Base-by-base conservation (phyloP, 2,329 filamentous ascomycete genomes). In the Exophiala phaeomuriformis region DNA sequence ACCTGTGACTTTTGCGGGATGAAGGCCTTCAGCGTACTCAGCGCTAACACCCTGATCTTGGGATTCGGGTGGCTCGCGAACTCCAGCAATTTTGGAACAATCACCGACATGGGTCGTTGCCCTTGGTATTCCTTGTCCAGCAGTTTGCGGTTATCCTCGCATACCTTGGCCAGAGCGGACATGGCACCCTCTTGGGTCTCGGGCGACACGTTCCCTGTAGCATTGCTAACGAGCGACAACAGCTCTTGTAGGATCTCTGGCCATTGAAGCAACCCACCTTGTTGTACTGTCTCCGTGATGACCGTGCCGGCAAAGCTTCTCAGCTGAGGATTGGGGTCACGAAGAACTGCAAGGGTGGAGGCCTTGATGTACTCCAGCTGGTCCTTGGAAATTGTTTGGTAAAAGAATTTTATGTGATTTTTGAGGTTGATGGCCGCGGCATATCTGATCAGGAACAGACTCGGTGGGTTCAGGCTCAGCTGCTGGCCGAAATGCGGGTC, bases 381-480 rank as follows among this genome's bases (percentile, higher is more conserved):
- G 39, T 77, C 69, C 47, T 86, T 83, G 49, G 88, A 79, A 58
- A 96, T 88, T 52, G 81, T 76, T 68, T 86, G 86, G 75, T 87
- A 91, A 40, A 82, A 78, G 45, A 80, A 73, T 66, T 82, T 85
- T 68, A 97, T 80, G 67, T 94, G 90, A 72, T 96, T 97, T 75
- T 97, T 98, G 61, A 98, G 79, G 82, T 96, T 93, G 66, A 97
- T 84, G 52, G 88, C 90, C 29, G 91, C 90, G 7, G 91, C 87
- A 56, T 88, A 87, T 60, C 93, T 85, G 57, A 95, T 85, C 47
- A 88, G 74, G 68, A 86, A 66, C 80, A 73, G 89, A 84, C 67
- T 87, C 76, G 60, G 78, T 66, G 61, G 49, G 77, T 79, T 66
- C 87, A 74, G 59, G 76, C 82, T 52, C 75, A 72, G 58, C 6